Conservation (phyloP, 2,329 filamentous ascomycete species). For the Botryosphaeria dothidea region DNA sequence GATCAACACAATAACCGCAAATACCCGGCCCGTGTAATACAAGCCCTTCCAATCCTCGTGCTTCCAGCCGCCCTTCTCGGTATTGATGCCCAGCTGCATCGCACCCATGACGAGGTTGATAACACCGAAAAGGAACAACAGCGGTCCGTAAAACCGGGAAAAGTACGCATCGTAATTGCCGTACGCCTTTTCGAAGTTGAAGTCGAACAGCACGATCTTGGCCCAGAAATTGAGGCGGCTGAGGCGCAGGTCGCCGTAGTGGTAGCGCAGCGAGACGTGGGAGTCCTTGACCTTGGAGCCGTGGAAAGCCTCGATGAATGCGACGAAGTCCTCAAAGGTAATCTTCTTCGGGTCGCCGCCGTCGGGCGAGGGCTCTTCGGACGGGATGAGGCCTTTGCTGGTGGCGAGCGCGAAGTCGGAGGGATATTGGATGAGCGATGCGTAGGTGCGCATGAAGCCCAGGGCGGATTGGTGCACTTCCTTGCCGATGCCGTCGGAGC, state of each 20-base stretch:
- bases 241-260: conserved; percentile 23
- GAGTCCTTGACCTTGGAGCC: background rate
- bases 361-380: background rate
- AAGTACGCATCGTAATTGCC: conserved; percentile 16
- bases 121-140: conserved; percentile 6
- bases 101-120: conserved; percentile 4
- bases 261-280: conserved; percentile 19
- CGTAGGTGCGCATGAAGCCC: conserved; percentile 26
- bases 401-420: conserved; percentile 26
- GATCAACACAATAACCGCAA: background rate
- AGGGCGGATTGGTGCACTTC: conserved; percentile 18
- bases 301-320: conserved; percentile 7
- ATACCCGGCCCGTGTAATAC: background rate
- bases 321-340: conserved; percentile 1
- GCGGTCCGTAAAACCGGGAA: conserved; percentile 4
- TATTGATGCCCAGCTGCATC: background rate
- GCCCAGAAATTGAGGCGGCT: conserved; percentile 21
- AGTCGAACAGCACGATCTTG: conserved; percentile 5
- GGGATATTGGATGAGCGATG: conserved; percentile 23
- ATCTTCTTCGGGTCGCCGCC: background rate
- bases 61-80: background rate
- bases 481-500: conserved; percentile 13
- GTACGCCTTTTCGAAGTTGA: conserved; percentile 6
- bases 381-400: background rate
- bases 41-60: background rate